Evolutionary conservation across 1,284 basidiomycete genomes (phyloP).

Genomic region (Fistulina hepatica): DNA sequence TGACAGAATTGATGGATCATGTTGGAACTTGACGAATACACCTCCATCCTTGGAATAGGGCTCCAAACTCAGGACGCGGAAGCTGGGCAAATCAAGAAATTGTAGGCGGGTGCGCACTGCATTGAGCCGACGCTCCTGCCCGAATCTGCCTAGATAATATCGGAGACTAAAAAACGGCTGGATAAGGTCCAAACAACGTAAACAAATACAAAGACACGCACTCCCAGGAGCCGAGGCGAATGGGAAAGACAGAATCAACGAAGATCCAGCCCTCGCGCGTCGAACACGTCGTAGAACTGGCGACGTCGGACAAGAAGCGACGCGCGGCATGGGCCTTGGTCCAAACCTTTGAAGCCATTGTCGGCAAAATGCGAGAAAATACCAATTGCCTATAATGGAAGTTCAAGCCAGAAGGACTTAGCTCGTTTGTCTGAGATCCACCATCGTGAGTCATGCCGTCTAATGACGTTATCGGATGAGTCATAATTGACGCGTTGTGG

Average conservation of each 20-base stretch:
- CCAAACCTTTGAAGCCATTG: no score
- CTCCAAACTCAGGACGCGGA: slow-evolving; percentile 47
- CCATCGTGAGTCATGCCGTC: no score
- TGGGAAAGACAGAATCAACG: slow-evolving; percentile 48
- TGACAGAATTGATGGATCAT: slow-evolving; percentile 32
- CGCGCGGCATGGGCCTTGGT: no score
- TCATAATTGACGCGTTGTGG: no score
- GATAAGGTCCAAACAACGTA: slow-evolving; percentile 7
- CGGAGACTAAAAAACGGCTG: slow-evolving; percentile 46
- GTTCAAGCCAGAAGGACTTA: no score
- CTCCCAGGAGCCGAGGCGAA: slow-evolving; percentile 41
- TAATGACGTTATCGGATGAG: no score
- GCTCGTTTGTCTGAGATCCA: no score
- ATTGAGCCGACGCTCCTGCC: slow-evolving; percentile 42
- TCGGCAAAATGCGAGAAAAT: no score
- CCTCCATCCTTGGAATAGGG: slow-evolving; percentile 74
- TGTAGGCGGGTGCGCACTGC: slow-evolving; percentile 39
- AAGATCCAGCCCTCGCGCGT: slow-evolving; percentile 24
- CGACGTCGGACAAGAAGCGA: no score
- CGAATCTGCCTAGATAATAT: slow-evolving; percentile 45
- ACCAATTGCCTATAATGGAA: no score
- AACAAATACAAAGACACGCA: slow-evolving; percentile 23
- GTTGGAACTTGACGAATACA: slow-evolving; percentile 75
- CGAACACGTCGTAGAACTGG: no score
- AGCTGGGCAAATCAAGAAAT: slow-evolving; percentile 39